Percentiles rank a stretch among this genome's conserved stretches.
Conservation (phyloP, 352 stramenopile species). For the Phytophthora sp. region DNA sequence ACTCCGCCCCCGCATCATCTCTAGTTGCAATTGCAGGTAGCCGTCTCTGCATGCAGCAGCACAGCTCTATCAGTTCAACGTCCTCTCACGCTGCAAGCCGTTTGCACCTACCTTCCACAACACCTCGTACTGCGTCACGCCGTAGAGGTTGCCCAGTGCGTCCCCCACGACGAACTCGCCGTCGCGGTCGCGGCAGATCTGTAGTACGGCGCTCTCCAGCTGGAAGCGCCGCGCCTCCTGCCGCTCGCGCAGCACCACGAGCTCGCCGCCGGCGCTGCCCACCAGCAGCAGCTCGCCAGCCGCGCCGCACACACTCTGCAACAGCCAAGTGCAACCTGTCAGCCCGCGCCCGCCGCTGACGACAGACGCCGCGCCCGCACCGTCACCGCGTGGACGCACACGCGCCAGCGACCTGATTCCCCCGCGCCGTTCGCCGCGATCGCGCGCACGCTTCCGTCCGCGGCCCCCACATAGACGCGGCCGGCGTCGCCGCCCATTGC, state of each 20-base stretch:
- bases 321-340: constrained; percentile 9
- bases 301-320: constrained; percentile 45
- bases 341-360: not conserved
- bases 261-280: constrained; percentile 43
- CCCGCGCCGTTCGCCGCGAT: constrained; percentile 22
- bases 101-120: constrained; percentile 57
- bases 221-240: constrained; percentile 60
- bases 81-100: not conserved
- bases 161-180: constrained; percentile 57
- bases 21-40: constrained; percentile 2
- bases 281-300: constrained; percentile 36
- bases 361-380: constrained; percentile 16
- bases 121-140: constrained; percentile 58
- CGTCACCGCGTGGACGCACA: constrained; percentile 30
- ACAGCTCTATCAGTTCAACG: not conserved
- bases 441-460: constrained; percentile 35
- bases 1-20: constrained; percentile 17
- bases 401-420: constrained; percentile 19
- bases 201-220: constrained; percentile 49
- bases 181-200: constrained; percentile 36
- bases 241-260: constrained; percentile 52
- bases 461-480: constrained; percentile 33
- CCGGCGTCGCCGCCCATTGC: constrained; percentile 8
- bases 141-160: constrained; percentile 49
- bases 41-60: constrained; percentile 17